Base-by-base conservation (phyloP, 1,284 basidiomycete genomes). In the Mycena sp. region DNA sequence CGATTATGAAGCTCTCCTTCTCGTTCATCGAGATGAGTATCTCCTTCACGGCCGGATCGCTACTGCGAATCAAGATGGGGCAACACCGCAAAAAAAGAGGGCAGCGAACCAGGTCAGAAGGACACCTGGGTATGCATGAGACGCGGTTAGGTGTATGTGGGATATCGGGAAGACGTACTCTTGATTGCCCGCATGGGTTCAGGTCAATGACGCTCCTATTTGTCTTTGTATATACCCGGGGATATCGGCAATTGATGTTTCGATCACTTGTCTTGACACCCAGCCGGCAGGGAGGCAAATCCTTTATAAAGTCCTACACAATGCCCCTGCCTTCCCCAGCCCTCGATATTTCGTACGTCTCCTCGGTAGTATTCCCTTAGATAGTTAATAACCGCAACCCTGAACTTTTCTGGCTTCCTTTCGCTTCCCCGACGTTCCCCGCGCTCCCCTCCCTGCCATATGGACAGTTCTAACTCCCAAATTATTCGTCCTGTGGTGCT, bases 1-100 rank as follows among this genome's bases (percentile, higher is more conserved):
- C 90, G 61, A 95, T 92, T 69, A 96, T 90, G 77, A 96, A 96
- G 54, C 81, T 85, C 16, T 85, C 78, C 70, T 85, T 87, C 76
- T 94, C 91, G 75, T 96, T 93, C 83, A 96, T 87, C 16, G 87
- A 81, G 38, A 95, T 82, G 28, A 95, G 83, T 58, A 96, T 95
- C 74, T 96, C 94, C 77, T 96, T 96, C 56, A 95, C 94, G 4
- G 94, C 94, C 6, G 93, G 87, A 74, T 96, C 94, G 72, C 94
- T 95, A 71, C 49, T 14, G 16, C 25, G 21, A 45, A 38, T 56
- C 30, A 62, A 57, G 50, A 44, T n/a, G 28, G 21, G 29, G 45
- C n/a, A 19, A 28, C 28, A 32, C 16, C 43, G 41, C 16, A 41
- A n/a, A 12, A 59, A 21, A 9, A 30, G 26, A 37, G 23, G 56